Evolutionary conservation across 2,329 filamentous ascomycete genomes (phyloP).

Genomic region (Xylariaceae sp.): DNA sequence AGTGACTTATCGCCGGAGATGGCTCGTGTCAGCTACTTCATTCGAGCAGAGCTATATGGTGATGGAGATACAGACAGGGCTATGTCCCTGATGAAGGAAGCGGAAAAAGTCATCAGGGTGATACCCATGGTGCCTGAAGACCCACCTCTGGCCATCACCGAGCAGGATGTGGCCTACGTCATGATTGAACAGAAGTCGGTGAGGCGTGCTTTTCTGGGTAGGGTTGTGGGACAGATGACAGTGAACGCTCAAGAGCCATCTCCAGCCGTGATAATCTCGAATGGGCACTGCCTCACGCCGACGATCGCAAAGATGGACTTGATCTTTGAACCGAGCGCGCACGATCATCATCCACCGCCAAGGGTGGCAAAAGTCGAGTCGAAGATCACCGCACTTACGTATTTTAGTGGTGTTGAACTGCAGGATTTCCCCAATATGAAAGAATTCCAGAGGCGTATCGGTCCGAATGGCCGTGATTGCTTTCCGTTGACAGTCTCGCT

Average conservation of each 20-base stretch:
- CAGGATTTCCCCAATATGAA: slow-evolving; percentile 47
- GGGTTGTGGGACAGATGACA: slow-evolving; percentile 47
- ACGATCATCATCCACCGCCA: slow-evolving; percentile 42
- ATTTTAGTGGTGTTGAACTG: slow-evolving; percentile 45
- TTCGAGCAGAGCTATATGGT: slow-evolving; percentile 42
- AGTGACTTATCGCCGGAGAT: slow-evolving; percentile 53
- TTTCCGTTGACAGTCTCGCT: slow-evolving; percentile 45
- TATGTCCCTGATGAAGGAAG: slow-evolving; percentile 36
- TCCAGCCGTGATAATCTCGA: slow-evolving; percentile 46
- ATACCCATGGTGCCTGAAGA: slow-evolving; percentile 47
- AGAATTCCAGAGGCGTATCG: slow-evolving; percentile 33
- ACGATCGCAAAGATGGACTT: slow-evolving; percentile 43
- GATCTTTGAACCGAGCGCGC: slow-evolving; percentile 42
- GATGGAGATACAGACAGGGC: slow-evolving; percentile 20
- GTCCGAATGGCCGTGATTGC: slow-evolving; percentile 38
- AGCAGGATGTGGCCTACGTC: slow-evolving; percentile 45
- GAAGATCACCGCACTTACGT: slow-evolving; percentile 50
- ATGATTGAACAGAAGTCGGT: slow-evolving; percentile 48
- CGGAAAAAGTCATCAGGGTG: slow-evolving; percentile 44
- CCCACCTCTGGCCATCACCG: slow-evolving; percentile 46
- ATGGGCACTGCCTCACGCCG: slow-evolving; percentile 40
- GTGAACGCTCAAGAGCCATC: slow-evolving; percentile 42
- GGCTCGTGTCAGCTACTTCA: slow-evolving; percentile 48
- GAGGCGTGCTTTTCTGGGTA: slow-evolving; percentile 48
- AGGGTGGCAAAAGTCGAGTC: slow-evolving; percentile 44